Base-by-base conservation (phyloP, 1,284 basidiomycete genomes). In the Heterobasidion irregulare region DNA sequence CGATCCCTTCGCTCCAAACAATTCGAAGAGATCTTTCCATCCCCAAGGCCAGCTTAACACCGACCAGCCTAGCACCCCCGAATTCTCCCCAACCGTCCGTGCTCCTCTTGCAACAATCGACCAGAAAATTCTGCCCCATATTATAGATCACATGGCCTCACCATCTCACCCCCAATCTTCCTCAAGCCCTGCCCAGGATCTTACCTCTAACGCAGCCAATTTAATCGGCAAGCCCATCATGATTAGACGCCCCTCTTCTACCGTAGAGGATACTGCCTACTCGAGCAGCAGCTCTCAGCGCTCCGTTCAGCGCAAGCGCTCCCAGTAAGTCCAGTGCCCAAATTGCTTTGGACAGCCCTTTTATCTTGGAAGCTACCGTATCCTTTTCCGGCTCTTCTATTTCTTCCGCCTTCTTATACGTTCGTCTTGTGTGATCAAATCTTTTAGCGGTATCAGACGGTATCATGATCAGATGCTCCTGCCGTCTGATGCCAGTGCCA, bases 41-140 rank as follows among this genome's bases (percentile, higher is more conserved):
- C 52, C 54, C 45, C 52, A 43, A 34, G 13, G 46, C 49, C 53
- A 47, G n/a, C 50, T 26, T 41, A 15, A 41, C 18, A 47, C 45
- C 38, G 38, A 41, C 38, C 38, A 41, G 12, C 38, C 38, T 41
- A 10, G 46, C 19, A n/a, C 36, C 15, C 50, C 41, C 38, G 44
- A 57, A 35, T 60, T 52, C 47, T 50, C 46, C 59, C 53, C 53
- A 55, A 8, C 47, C 36, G 6, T 43, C 52, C 60, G 60, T 12
- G 47, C 60, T 32, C 60, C 60, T 33, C 56, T 59, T 16, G 60
- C 60, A 9, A 56, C 58, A 44, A 56, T 59, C 49, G 56, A 56
- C 43, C 61, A 61, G 34, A 60, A 59, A 49, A 45, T 59, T 33
- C 10, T 41, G 26, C 43, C 49, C 10, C n/a, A 12, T n/a, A 32